phyloP scores from a whole-genome alignment of 78 protist species.

The Monosiga brevicollis region DNA sequence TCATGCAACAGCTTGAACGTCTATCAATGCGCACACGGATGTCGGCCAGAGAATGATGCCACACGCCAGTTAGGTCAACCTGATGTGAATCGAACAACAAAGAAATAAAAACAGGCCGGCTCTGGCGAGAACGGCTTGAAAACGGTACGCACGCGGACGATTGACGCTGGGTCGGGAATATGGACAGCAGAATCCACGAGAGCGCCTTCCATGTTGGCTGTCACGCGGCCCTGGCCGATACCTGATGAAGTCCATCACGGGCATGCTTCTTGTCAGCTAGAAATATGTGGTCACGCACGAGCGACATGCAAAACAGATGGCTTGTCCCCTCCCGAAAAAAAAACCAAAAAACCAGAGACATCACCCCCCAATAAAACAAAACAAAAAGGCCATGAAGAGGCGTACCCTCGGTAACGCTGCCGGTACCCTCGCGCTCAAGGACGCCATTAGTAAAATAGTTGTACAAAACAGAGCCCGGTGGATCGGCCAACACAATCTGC shows the following conservation, averaged over 20 bases:
- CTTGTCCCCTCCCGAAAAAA: neutral
- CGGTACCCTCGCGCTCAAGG: conserved; percentile 12
- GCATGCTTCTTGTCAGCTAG: too few species aligned
- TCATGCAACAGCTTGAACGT: conserved; percentile 19
- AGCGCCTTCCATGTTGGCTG: conserved; percentile 42
- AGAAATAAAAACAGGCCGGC: too few species aligned
- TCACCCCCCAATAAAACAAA: neutral
- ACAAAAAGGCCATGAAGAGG: neutral
- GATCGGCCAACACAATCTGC: conserved; percentile 34
- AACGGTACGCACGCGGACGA: too few species aligned
- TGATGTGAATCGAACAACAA: neutral
- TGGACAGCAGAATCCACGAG: conserved; percentile 15
- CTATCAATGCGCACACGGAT: neutral
- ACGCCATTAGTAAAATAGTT: conserved; percentile 2
- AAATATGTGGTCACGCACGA: too few species aligned
- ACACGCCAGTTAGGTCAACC: neutral
- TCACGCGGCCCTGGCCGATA: conserved; percentile 54
- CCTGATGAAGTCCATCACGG: conserved; percentile 22
- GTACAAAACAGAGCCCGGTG: conserved; percentile 39
- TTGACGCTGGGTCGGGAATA: conserved; percentile 9
- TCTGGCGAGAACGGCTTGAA: too few species aligned
- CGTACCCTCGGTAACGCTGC: conserved; percentile 7
- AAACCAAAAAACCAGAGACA: neutral
- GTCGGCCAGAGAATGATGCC: neutral
- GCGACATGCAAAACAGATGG: too few species aligned